phyloP scores from a whole-genome alignment of 805 yeast genomes.

The Myxozyma neotropica region DNA sequence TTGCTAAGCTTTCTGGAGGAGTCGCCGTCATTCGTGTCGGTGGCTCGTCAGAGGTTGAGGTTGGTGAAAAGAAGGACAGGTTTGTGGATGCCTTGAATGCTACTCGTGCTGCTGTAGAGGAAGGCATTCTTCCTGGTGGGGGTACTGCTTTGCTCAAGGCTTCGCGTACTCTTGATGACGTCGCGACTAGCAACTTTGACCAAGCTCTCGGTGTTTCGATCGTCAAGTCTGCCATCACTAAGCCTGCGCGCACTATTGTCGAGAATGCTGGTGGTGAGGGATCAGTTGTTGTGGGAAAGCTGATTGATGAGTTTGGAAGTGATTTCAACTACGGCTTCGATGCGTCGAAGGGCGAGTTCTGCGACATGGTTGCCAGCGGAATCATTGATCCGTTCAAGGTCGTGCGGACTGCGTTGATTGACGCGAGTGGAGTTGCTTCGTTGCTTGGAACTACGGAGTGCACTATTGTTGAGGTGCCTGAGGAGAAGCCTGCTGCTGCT shows the following conservation, averaged over 20 bases:
- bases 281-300: constrained; percentile 91
- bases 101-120: constrained; percentile 98
- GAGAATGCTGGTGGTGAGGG: constrained; percentile 99
- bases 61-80: constrained; percentile 99
- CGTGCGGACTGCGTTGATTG: constrained; percentile 91
- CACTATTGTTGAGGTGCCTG: constrained; percentile 93
- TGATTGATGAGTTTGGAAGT: constrained; percentile 56
- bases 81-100: constrained; percentile 98
- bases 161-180: constrained; percentile 62
- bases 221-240: constrained; percentile 87
- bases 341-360: constrained; percentile 87
- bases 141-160: constrained; percentile 98
- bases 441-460: constrained; percentile 97
- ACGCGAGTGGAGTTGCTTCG: constrained; percentile 97
- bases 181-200: constrained; percentile 82
- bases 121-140: constrained; percentile 99
- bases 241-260: constrained; percentile 93
- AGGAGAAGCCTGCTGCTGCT: constrained; percentile 54
- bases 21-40: constrained; percentile 98
- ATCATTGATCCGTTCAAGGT: constrained; percentile 98
- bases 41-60: constrained; percentile 96
- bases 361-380: constrained; percentile 95
- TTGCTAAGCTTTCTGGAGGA: constrained; percentile 96
- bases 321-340: constrained; percentile 91
- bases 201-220: constrained; percentile 94